phyloP scores from a whole-genome alignment of 2,329 filamentous ascomycete genomes.

The Emmonsiellopsis sp. region DNA sequence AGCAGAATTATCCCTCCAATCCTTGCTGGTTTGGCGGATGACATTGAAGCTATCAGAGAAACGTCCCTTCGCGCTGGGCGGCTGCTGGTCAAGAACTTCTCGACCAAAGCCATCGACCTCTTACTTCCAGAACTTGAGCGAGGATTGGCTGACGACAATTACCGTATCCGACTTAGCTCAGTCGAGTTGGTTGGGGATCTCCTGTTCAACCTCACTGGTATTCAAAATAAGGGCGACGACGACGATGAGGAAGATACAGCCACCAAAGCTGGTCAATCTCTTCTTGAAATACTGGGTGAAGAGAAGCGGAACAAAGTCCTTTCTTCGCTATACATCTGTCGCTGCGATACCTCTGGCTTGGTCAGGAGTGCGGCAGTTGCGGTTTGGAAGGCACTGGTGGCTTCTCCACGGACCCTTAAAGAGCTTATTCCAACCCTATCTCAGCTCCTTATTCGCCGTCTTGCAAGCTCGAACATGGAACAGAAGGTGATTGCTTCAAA shows the following conservation, averaged over 20 bases:
- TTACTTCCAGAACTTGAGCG: constrained; percentile 90
- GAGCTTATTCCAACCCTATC: constrained; percentile 91
- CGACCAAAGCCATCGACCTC: constrained; percentile 85
- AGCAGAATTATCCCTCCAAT: constrained; percentile 94
- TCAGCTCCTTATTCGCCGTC: constrained; percentile 83
- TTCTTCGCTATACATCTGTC: constrained; percentile 94
- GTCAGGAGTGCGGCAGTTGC: constrained; percentile 82
- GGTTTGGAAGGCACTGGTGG: constrained; percentile 95
- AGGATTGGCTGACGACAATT: constrained; percentile 92
- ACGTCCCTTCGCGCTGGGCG: constrained; percentile 91
- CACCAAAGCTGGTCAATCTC: constrained; percentile 81
- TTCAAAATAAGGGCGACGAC: constrained; percentile 66
- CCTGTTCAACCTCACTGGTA: constrained; percentile 93
- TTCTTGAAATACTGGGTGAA: constrained; percentile 87
- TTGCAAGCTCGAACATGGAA: constrained; percentile 95
- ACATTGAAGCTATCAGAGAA: constrained; percentile 91
- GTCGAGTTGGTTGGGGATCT: constrained; percentile 95
- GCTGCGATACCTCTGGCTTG: constrained; percentile 87
- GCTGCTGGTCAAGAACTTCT: constrained; percentile 96
- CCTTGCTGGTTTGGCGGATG: constrained; percentile 84
- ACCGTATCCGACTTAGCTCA: constrained; percentile 95
- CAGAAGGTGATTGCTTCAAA: constrained; percentile 99
- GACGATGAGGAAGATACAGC: constrained; percentile 70
- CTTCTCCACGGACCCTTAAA: constrained; percentile 83
- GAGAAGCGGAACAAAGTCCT: constrained; percentile 96